A percentile compares a stretch with the other conserved stretches of the same genome.
phyloP scores from a whole-genome alignment of 1,139 yeast genomes.

The Wickerhamomyces sp. region DNA sequence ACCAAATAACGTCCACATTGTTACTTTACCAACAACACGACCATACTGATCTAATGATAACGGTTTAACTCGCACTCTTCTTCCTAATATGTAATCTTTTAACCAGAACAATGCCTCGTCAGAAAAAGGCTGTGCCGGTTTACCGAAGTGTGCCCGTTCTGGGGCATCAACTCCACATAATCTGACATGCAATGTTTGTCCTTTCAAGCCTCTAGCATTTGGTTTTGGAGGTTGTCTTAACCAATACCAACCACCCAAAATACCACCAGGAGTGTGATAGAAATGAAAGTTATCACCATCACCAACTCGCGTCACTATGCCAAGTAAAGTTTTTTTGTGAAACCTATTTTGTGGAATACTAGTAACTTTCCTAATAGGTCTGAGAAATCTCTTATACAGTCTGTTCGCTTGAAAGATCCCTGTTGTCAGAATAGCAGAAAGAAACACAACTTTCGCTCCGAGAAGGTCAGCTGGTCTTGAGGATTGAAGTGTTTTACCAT shows the following conservation, averaged over 20 bases:
- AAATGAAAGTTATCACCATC: constrained; percentile 95
- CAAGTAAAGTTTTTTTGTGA: constrained; percentile 51
- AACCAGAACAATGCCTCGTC: constrained; percentile 85
- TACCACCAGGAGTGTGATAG: constrained; percentile 92
- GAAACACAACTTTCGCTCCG: no score
- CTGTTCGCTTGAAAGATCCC: constrained; percentile 31
- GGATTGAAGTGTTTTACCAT: no score
- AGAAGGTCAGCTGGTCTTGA: no score
- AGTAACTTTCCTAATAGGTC: constrained; percentile 34
- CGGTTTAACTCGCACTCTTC: constrained; percentile 70
- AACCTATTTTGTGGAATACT: constrained; percentile 38
- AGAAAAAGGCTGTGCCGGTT: constrained; percentile 84
- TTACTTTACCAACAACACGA: constrained; percentile 80
- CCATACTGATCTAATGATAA: constrained; percentile 83
- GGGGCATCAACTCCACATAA: constrained; percentile 98
- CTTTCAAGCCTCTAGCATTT: constrained; percentile 32
- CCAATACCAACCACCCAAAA: constrained; percentile 92
- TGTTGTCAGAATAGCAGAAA: constrained; percentile 28
- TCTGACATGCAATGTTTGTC: constrained; percentile 50
- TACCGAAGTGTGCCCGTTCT: constrained; percentile 91
- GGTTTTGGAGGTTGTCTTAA: constrained; percentile 48
- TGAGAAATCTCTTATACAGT: constrained; percentile 33
- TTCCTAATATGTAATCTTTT: constrained; percentile 55
- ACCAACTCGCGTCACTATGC: constrained; percentile 87
- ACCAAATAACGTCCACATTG: constrained; percentile 64